Conservation (phyloP, 805 yeast species). For the Tetrapisispora namnaoensis region DNA sequence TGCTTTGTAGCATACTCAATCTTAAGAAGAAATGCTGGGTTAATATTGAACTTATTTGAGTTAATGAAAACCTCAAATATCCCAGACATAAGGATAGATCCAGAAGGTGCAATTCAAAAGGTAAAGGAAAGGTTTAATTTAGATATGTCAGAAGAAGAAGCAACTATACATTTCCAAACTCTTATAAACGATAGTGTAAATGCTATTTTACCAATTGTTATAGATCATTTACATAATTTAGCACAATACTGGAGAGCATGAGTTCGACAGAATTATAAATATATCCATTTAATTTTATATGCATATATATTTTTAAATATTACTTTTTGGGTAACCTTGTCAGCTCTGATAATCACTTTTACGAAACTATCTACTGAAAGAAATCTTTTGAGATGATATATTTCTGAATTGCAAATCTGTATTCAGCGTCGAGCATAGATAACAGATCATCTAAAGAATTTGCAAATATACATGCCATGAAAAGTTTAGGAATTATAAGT, state of each 20-base stretch:
- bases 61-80: constrained; percentile 89
- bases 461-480: constrained; percentile 16
- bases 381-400: constrained; percentile 7
- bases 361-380: neutral
- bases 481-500: constrained; percentile 14
- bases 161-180: constrained; percentile 87
- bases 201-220: constrained; percentile 89
- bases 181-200: constrained; percentile 89
- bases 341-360: neutral
- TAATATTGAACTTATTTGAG: constrained; percentile 83
- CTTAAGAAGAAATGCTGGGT: constrained; percentile 76
- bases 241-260: constrained; percentile 97
- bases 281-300: neutral
- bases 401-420: constrained; percentile 7
- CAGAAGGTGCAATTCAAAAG: constrained; percentile 76
- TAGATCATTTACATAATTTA: constrained; percentile 86
- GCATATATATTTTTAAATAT: neutral
- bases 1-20: constrained; percentile 93
- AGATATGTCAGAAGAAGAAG: constrained; percentile 92
- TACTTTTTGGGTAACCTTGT: neutral
- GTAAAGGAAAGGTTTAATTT: constrained; percentile 90
- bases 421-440: constrained; percentile 3
- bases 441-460: neutral
- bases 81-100: constrained; percentile 81
- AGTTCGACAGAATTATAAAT: neutral